Conservation (phyloP, 441 rosid genomes). For the Populus tomentosa region DNA sequence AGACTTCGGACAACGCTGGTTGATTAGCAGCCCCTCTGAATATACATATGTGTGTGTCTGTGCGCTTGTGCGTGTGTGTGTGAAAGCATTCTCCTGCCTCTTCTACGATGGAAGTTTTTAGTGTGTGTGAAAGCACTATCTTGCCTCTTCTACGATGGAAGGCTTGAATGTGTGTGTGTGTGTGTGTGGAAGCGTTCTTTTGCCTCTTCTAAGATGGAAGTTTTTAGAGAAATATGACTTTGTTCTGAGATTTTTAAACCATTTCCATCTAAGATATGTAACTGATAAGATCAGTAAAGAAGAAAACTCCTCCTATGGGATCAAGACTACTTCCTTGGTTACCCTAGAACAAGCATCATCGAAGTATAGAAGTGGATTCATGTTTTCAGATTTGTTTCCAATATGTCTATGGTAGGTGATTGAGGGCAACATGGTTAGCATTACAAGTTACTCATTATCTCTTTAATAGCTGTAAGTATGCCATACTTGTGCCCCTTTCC, state of each 20-base stretch:
- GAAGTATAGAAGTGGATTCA: background rate
- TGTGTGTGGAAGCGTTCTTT: no score
- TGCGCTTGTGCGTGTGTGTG: background rate
- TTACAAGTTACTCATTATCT: background rate
- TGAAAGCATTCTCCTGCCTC: background rate
- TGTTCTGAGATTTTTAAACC: background rate
- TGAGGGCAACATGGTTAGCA: background rate
- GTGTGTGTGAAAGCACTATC: no score
- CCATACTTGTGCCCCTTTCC: background rate
- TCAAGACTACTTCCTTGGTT: background rate
- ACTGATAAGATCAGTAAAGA: background rate
- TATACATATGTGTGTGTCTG: background rate
- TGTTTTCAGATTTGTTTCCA: background rate
- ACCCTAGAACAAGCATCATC: background rate
- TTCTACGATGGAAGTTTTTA: no score
- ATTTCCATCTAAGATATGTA: background rate
- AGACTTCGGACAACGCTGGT: background rate
- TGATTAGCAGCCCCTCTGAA: background rate
- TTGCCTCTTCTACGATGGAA: no score
- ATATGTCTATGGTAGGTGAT: background rate
- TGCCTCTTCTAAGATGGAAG: background rate
- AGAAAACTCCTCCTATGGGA: background rate
- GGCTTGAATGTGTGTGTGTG: no score
- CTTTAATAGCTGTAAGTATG: background rate
- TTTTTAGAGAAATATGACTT: background rate